Conservation (phyloP, 768 basidiomycete species). For the Tulasnella sp. region DNA sequence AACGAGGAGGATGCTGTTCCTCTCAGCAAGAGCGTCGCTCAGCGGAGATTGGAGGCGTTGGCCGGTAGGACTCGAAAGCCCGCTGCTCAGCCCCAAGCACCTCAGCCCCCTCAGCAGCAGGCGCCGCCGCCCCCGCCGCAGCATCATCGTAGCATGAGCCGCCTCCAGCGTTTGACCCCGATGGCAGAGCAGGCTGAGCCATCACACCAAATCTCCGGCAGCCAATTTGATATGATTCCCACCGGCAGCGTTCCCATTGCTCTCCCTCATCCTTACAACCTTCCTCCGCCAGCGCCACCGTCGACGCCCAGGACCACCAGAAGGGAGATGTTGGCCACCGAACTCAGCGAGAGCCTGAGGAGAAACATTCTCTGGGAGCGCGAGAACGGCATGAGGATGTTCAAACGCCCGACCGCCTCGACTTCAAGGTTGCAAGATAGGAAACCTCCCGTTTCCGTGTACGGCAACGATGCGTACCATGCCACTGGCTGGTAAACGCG, state of each 20-base stretch:
- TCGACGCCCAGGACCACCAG: slow-evolving; percentile 86
- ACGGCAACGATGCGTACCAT: slow-evolving; percentile 34
- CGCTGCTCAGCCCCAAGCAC: neutral
- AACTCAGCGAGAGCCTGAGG: slow-evolving; percentile 82
- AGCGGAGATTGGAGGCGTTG: slow-evolving; percentile 38
- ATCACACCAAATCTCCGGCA: neutral
- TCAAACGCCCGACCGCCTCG: neutral
- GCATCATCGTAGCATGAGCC: neutral
- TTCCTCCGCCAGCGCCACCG: slow-evolving; percentile 65
- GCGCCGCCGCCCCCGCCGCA: slow-evolving; percentile 18
- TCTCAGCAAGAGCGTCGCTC: slow-evolving; percentile 39
- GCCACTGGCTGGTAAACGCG: slow-evolving; percentile 35
- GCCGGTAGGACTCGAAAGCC: slow-evolving; percentile 27
- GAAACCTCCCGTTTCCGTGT: slow-evolving; percentile 29
- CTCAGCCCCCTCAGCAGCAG: slow-evolving; percentile 43
- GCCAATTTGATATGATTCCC: slow-evolving; percentile 25
- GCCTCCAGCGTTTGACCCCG: neutral
- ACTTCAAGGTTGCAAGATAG: slow-evolving; percentile 18
- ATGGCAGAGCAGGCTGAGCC: neutral
- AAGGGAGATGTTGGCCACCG: slow-evolving; percentile 78
- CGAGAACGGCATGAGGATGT: slow-evolving; percentile 38
- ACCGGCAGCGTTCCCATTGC: slow-evolving; percentile 36
- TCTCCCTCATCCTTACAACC: slow-evolving; percentile 63
- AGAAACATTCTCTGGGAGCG: slow-evolving; percentile 77
- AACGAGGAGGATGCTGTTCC: slow-evolving; percentile 37